Evolutionary conservation across 345 rosid genomes (phyloP).

Genomic region (Acer campestre): DNA sequence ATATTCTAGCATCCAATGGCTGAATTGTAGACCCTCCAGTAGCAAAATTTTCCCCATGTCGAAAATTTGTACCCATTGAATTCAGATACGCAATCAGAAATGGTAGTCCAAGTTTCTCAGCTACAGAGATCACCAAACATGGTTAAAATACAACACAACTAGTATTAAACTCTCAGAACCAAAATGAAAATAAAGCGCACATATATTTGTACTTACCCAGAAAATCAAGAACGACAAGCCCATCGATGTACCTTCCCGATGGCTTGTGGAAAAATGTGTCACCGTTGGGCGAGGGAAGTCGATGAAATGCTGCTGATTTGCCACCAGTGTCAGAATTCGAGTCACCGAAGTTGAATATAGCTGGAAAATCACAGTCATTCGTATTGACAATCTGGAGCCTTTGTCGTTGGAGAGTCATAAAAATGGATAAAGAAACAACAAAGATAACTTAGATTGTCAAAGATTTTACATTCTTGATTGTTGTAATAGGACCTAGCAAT

Average conservation of each 20-base stretch:
- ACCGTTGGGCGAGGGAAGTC: conserved; percentile 26
- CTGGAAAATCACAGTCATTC: conserved; percentile 27
- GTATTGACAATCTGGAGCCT: not conserved
- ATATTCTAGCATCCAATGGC: conserved; percentile 31
- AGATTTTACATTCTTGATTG: not conserved
- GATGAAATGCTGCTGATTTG: conserved; percentile 34
- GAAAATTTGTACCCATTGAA: conserved; percentile 40
- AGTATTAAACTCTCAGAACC: not conserved
- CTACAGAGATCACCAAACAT: conserved; percentile 23
- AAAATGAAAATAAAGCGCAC: not conserved
- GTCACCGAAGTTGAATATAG: conserved; percentile 46
- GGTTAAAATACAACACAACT: not conserved
- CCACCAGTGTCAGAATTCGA: conserved; percentile 48
- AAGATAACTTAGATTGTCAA: not conserved
- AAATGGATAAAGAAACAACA: not conserved
- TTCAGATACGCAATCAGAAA: conserved; percentile 45
- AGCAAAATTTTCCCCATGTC: conserved; percentile 46
- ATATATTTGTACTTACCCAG: conserved; percentile 17
- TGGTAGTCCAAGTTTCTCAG: conserved; percentile 37
- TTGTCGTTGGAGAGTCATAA: not conserved
- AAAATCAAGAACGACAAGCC: conserved; percentile 36
- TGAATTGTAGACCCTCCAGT: conserved; percentile 48
- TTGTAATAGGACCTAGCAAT: not conserved
- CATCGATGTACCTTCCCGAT: conserved; percentile 31
- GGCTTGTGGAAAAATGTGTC: conserved; percentile 35